These are phyloP conservation scores for Evansstolkia leycettana DNA, from an alignment of 495 filamentous ascomycete species.

Conservation along the genomic window DNA sequence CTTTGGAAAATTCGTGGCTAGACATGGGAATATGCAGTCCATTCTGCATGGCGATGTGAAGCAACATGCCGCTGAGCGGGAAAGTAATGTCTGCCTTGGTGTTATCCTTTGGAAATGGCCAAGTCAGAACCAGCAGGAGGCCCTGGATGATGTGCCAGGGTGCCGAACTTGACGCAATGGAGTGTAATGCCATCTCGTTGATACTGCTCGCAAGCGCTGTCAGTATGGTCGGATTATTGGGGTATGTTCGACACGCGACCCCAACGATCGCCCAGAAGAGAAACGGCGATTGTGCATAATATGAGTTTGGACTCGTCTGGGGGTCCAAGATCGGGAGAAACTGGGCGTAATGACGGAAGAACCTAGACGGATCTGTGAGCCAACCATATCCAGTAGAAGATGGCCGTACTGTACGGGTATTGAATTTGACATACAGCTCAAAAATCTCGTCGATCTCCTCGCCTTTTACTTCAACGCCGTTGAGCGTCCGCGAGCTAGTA, in stretches of 20 bases:
- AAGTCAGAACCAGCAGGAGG: constrained; percentile 33
- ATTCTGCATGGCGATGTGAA: constrained; percentile 38
- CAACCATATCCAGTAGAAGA: background rate
- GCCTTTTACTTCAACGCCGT: constrained; percentile 13
- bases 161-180: constrained; percentile 20
- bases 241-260: constrained; percentile 24
- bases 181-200: constrained; percentile 31
- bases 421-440: constrained; percentile 18
- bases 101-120: constrained; percentile 36
- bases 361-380: constrained; percentile 18
- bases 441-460: constrained; percentile 29
- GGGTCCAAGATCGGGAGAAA: constrained; percentile 36
- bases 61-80: constrained; percentile 25
- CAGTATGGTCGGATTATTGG: constrained; percentile 30
- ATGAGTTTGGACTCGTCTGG: constrained; percentile 24
- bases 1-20: constrained; percentile 34
- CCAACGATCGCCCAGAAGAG: constrained; percentile 40
- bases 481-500: constrained; percentile 17
- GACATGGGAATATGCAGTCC: constrained; percentile 36
- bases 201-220: constrained; percentile 26
- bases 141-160: constrained; percentile 37
- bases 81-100: constrained; percentile 29
- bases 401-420: background rate
- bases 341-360: constrained; percentile 31
- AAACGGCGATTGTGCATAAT: constrained; percentile 31